A percentile compares a stretch with the other conserved stretches of the same genome.
Conservation (phyloP, 805 yeast genomes). For the Danielia oregonensis region DNA sequence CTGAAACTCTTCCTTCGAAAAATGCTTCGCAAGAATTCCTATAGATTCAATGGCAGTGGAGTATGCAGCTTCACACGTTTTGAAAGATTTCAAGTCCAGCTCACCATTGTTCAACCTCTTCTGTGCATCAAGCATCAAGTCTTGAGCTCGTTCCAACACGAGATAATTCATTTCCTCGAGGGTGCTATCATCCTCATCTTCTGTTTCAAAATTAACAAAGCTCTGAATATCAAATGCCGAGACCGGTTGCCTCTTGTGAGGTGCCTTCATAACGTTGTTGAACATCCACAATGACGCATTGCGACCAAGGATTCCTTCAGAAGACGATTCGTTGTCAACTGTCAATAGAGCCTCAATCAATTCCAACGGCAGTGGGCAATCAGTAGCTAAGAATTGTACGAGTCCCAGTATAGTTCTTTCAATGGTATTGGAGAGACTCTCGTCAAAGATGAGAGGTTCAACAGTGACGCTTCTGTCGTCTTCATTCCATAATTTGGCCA, state of each 20-base stretch:
- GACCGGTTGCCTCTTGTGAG: neutral
- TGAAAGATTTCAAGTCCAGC: conserved; percentile 1
- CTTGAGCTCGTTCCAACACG: conserved; percentile 36
- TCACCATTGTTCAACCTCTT: neutral
- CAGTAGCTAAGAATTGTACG: conserved; percentile 6
- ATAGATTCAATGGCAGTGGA: conserved; percentile 46
- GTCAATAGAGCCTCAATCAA: neutral
- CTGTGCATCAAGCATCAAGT: conserved; percentile 35
- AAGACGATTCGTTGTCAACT: neutral
- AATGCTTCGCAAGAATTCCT: conserved; percentile 21
- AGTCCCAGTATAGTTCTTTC: conserved; percentile 19
- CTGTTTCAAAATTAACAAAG: conserved; percentile 15
- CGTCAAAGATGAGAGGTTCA: conserved; percentile 11
- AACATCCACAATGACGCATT: conserved; percentile 31
- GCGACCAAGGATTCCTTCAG: neutral
- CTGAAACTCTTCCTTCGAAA: conserved; percentile 30
- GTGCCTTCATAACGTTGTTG: conserved; percentile 14
- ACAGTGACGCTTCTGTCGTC: neutral
- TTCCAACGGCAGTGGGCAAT: neutral
- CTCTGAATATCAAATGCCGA: conserved; percentile 13
- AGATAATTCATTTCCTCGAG: conserved; percentile 27
- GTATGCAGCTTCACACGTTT: conserved; percentile 23
- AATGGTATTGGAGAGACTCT: conserved; percentile 14
- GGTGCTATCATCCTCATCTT: neutral
- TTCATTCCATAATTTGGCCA: conserved; percentile 7